Evolutionary conservation across 108 stramenopile genomes (phyloP), one percentile per base, ranked within the genome.

Genomic region (Cylindrotheca closterium): DNA sequence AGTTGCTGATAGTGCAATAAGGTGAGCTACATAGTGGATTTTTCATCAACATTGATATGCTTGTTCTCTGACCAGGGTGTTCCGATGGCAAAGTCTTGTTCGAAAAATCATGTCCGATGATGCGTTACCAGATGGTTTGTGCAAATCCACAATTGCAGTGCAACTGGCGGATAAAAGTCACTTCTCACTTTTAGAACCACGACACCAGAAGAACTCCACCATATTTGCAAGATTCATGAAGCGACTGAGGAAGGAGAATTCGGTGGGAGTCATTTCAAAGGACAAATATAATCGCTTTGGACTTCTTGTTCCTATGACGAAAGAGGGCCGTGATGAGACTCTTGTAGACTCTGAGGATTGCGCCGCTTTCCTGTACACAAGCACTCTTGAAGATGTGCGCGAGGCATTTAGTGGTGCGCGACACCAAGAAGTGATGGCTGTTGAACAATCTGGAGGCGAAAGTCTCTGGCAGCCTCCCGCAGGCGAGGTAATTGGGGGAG

Each of bases 231-330:
- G 63, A 4, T 83, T 90, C 30, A 55, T 90, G 37, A 65, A 62
- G 12, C 60, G 61, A 50, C 61, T 90, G 15, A 55, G 71, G 12
- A 47, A 47, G 25, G 58, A 71, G 10, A 26, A 66, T 47, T 21
- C 37, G 21, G 85, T 88, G 48, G 91, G 85, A 5, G 64, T 89
- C 12, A n/a, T 87, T 33, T 73, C 70, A 0, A 75, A 69, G 49
- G 88, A 88, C 70, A 88, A 87, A 22, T 71, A 73, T 8, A 77
- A 72, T 29, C 60, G 91, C 49, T 79, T 88, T 59, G 88, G 78
- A 1, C 79, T 93, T 30, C 30, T 93, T 22, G 57, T 63, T 2
- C 88, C 91, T 53, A 50, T 60, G 54, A 64, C 30, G 58, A 24
- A 48, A 37, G 21, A 22, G 4, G 5, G 68, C 23, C 63, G 77